These are phyloP conservation scores for Arthrobotrys sphaeroides DNA, from an alignment of 2,329 filamentous ascomycete genomes.

Conservation along the genomic window DNA sequence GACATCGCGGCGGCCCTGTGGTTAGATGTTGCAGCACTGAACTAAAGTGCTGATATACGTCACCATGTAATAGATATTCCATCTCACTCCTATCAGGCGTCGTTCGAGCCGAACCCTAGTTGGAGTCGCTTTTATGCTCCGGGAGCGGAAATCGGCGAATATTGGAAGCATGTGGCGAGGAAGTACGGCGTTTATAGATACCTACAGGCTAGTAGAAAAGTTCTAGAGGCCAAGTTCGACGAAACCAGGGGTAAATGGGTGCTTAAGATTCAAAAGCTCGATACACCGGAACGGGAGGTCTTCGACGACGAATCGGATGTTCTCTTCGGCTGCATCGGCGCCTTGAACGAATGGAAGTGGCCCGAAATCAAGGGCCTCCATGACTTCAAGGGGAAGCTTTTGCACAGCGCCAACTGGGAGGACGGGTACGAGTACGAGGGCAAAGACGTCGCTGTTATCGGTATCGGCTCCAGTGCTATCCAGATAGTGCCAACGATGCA, in stretches of 20 bases:
- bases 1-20: too few species aligned
- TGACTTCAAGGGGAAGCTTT: slow-evolving; percentile 64
- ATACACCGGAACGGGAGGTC: slow-evolving; percentile 49
- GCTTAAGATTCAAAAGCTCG: slow-evolving; percentile 54
- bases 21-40: neutral
- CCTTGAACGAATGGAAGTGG: slow-evolving; percentile 68
- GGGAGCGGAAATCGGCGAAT: slow-evolving; percentile 65
- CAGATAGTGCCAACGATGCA: slow-evolving; percentile 67
- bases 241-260: slow-evolving; percentile 56
- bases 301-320: slow-evolving; percentile 56
- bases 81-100: slow-evolving; percentile 72
- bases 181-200: slow-evolving; percentile 65
- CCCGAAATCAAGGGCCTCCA: slow-evolving; percentile 65
- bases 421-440: slow-evolving; percentile 57
- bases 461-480: slow-evolving; percentile 68
- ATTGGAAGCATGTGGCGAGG: slow-evolving; percentile 65
- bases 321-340: slow-evolving; percentile 62
- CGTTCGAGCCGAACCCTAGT: slow-evolving; percentile 69
- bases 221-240: slow-evolving; percentile 63
- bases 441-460: slow-evolving; percentile 68
- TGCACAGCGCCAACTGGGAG: slow-evolving; percentile 69
- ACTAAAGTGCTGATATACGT: neutral
- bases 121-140: slow-evolving; percentile 70
- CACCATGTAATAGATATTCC: slow-evolving; percentile 64
- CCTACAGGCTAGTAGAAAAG: slow-evolving; percentile 63